These are phyloP conservation scores for Cadophora sp. DNA, from an alignment of 2,329 filamentous ascomycete species.

Conservation along the genomic window DNA sequence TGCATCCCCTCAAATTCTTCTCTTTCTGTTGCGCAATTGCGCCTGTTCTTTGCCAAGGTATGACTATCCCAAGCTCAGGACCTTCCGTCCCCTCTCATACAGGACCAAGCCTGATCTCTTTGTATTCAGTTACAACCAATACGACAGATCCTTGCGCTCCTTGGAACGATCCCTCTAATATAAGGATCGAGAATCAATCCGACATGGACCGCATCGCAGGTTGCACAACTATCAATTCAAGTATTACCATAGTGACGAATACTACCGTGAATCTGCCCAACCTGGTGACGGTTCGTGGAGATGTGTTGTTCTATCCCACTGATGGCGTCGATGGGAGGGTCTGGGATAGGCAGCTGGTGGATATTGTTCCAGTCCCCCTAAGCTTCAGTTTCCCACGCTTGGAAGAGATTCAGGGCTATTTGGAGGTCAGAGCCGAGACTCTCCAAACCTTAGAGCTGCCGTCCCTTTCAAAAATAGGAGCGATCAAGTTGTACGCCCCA, in stretches of 20 bases:
- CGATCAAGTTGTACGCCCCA: neutral
- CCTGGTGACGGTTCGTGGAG: neutral
- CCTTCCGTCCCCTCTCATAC: too few relatives aligned
- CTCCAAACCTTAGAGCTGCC: neutral
- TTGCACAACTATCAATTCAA: neutral
- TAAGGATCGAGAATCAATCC: neutral
- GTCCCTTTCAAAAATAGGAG: neutral
- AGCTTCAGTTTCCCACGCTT: neutral
- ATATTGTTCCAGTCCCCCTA: neutral
- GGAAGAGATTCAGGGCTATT: neutral
- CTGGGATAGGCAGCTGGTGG: neutral
- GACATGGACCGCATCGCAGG: neutral
- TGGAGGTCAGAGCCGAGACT: neutral
- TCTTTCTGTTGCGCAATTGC: neutral
- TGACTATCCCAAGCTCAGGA: neutral
- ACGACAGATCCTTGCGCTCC: neutral
- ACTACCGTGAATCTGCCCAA: neutral
- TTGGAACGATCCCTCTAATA: neutral
- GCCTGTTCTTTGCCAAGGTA: neutral
- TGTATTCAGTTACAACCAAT: neutral
- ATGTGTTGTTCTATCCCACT: neutral
- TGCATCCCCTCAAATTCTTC: neutral
- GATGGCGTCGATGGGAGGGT: neutral
- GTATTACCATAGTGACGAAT: neutral
- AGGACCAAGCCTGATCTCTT: too few relatives aligned